Evolutionary conservation across 495 filamentous ascomycete genomes (phyloP).

Genomic region (Podospora pseudocomata): DNA sequence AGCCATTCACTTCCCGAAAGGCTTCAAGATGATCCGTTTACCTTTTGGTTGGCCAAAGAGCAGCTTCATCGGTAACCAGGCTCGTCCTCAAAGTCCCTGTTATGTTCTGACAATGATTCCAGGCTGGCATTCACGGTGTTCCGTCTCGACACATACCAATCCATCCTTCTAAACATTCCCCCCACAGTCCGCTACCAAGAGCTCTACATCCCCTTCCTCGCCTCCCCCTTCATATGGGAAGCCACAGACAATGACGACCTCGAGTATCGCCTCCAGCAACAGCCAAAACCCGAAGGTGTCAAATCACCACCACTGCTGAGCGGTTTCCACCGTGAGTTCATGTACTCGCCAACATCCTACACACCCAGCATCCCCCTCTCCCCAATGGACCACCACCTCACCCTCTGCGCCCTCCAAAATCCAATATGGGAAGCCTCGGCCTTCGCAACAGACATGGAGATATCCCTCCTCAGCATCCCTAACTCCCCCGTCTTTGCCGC

Average conservation of each 20-base stretch:
- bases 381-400: constrained; percentile 31
- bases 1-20: constrained; percentile 25
- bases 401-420: constrained; percentile 29
- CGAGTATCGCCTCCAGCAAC: not conserved
- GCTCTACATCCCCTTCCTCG: constrained; percentile 32
- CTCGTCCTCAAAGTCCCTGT: not conserved
- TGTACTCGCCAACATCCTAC: not conserved
- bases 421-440: constrained; percentile 30
- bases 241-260: not conserved
- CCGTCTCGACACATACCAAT: constrained; percentile 33
- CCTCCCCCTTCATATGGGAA: constrained; percentile 27
- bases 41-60: constrained; percentile 33
- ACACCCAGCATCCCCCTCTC: not conserved
- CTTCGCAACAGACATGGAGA: not conserved
- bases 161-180: constrained; percentile 30
- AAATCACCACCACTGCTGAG: not conserved
- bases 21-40: constrained; percentile 18
- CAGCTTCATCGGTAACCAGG: constrained; percentile 31
- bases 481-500: not conserved
- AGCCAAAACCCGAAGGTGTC: not conserved
- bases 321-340: not conserved
- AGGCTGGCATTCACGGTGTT: constrained; percentile 32
- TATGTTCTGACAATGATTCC: not conserved
- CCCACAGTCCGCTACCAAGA: constrained; percentile 35
- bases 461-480: not conserved